A percentile compares a stretch with the other conserved stretches of the same genome.
These are phyloP conservation scores for Nakazawaea wyomingensis DNA, from an alignment of 805 yeast genomes.

Conservation along the genomic window DNA sequence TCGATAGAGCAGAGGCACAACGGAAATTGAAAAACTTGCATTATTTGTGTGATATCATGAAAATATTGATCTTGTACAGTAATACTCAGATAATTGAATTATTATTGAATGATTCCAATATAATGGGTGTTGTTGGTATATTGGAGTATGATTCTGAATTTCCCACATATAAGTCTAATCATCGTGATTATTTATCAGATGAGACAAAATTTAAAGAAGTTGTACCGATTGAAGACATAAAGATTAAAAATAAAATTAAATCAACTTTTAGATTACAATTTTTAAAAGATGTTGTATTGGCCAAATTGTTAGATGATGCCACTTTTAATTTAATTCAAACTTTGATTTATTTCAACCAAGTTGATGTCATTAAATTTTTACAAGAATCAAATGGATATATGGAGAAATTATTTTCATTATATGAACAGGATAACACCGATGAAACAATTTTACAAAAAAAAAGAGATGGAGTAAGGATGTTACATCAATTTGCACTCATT, in stretches of 20 bases:
- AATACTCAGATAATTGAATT: conserved; percentile 57
- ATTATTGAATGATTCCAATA: conserved; percentile 47
- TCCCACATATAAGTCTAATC: conserved; percentile 75
- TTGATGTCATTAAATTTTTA: conserved; percentile 56
- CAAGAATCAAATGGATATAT: conserved; percentile 49
- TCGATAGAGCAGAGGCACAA: conserved; percentile 49
- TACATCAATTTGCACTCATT: conserved; percentile 75
- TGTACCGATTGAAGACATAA: conserved; percentile 51
- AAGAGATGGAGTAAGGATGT: conserved; percentile 68
- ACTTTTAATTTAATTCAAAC: conserved; percentile 63
- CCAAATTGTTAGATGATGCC: conserved; percentile 77
- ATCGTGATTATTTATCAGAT: conserved; percentile 57
- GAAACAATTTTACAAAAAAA: conserved; percentile 24
- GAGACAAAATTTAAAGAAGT: conserved; percentile 66
- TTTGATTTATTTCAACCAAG: conserved; percentile 64
- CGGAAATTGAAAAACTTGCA: conserved; percentile 54
- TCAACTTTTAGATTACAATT: conserved; percentile 76
- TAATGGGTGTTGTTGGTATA: conserved; percentile 66
- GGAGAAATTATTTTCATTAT: conserved; percentile 53
- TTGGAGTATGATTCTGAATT: conserved; percentile 88
- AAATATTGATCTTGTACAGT: conserved; percentile 64
- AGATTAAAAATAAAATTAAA: conserved; percentile 52
- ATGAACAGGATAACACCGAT: conserved; percentile 23
- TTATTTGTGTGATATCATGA: conserved; percentile 65
- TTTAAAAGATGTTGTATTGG: conserved; percentile 80